These are phyloP conservation scores for Clonostachys solani DNA, from an alignment of 2,329 filamentous ascomycete species.

Conservation along the genomic window DNA sequence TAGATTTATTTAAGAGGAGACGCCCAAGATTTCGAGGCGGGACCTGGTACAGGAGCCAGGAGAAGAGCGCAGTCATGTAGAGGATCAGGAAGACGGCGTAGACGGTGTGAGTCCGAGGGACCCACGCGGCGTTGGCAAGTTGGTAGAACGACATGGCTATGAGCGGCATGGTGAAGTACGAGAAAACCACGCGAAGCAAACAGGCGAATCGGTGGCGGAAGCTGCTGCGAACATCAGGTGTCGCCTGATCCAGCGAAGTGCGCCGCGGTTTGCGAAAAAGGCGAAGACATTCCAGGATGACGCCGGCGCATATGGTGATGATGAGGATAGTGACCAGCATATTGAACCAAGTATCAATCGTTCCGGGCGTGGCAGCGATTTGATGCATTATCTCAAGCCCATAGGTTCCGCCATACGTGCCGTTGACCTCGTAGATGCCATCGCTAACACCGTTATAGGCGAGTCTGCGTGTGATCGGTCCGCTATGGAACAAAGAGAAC, in stretches of 20 bases:
- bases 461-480: slow-evolving; percentile 12
- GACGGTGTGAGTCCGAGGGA: slow-evolving; percentile 19
- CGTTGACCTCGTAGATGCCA: slow-evolving; percentile 63
- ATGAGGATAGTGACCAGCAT: slow-evolving; percentile 58
- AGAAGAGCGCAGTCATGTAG: slow-evolving; percentile 13
- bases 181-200: slow-evolving; percentile 65
- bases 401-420: slow-evolving; percentile 47
- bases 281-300: slow-evolving; percentile 36
- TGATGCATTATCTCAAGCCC: slow-evolving; percentile 66
- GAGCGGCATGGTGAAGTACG: slow-evolving; percentile 71
- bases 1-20: slow-evolving; percentile 45
- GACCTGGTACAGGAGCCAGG: slow-evolving; percentile 18
- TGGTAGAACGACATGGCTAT: slow-evolving; percentile 71
- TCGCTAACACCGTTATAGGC: slow-evolving; percentile 29
- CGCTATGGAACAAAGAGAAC: slow-evolving; percentile 54
- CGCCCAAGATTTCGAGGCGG: slow-evolving; percentile 18
- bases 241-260: slow-evolving; percentile 38
- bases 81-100: slow-evolving; percentile 19
- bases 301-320: slow-evolving; percentile 25
- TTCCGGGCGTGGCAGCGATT: slow-evolving; percentile 59
- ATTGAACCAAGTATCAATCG: slow-evolving; percentile 62
- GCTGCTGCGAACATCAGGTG: slow-evolving; percentile 24
- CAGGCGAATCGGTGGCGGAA: not conserved
- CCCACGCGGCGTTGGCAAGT: slow-evolving; percentile 26
- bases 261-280: slow-evolving; percentile 40